These are phyloP conservation scores for Colletotrichum karsti DNA, from an alignment of 2,329 filamentous ascomycete genomes.

Conservation along the genomic window DNA sequence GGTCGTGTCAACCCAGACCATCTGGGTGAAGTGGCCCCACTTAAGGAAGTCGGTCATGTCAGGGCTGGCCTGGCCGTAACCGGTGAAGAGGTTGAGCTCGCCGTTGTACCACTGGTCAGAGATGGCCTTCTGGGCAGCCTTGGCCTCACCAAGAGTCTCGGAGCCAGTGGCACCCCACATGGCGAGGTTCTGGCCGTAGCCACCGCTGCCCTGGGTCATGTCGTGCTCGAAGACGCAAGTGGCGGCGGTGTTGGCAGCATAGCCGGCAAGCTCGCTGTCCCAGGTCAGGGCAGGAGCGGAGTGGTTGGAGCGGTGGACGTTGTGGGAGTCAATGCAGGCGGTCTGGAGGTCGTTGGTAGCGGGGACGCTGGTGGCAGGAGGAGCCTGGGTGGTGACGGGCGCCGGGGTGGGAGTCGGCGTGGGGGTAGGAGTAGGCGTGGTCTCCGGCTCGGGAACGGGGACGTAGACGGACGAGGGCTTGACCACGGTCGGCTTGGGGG, in stretches of 20 bases:
- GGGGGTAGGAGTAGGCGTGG: constrained; percentile 21
- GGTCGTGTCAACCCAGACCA: constrained; percentile 49
- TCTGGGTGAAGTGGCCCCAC: constrained; percentile 66
- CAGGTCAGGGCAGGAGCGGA: constrained; percentile 72
- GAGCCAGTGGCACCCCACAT: constrained; percentile 56
- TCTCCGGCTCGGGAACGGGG: constrained; percentile 22
- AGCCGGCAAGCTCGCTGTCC: constrained; percentile 69
- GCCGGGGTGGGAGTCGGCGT: constrained; percentile 19
- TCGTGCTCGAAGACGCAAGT: constrained; percentile 80
- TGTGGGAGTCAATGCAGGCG: constrained; percentile 77
- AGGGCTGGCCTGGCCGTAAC: constrained; percentile 69
- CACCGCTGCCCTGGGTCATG: constrained; percentile 67
- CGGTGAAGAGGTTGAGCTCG: constrained; percentile 66
- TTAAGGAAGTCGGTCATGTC: constrained; percentile 67
- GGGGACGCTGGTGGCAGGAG: constrained; percentile 20
- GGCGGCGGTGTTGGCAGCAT: constrained; percentile 70
- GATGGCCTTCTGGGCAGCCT: constrained; percentile 72
- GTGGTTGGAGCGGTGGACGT: constrained; percentile 86
- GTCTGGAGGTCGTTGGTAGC: constrained; percentile 39
- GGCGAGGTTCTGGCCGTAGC: constrained; percentile 94
- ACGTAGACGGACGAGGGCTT: constrained; percentile 22
- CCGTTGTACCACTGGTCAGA: constrained; percentile 90
- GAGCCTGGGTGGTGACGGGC: constrained; percentile 33
- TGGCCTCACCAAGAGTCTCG: constrained; percentile 56
- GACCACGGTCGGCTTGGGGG: constrained; percentile 35